Evolutionary conservation across 768 basidiomycete genomes (phyloP).

Genomic region (Phanerochaete carnosa): DNA sequence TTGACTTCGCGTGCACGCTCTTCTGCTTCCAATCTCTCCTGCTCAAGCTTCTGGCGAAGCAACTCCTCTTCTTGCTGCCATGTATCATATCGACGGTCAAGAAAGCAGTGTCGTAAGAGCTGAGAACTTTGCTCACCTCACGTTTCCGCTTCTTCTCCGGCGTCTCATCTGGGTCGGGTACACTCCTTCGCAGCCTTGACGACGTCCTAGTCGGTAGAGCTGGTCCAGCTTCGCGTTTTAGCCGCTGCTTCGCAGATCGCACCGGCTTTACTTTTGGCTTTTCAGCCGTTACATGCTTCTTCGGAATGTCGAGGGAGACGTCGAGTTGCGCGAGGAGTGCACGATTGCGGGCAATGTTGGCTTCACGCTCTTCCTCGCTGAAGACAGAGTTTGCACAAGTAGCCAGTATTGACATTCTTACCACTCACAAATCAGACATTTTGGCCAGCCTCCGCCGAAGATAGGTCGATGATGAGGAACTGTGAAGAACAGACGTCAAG

Average conservation of each 20-base stretch:
- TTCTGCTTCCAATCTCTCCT: constrained; percentile 57
- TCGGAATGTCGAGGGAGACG: constrained; percentile 38
- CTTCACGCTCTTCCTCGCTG: constrained; percentile 72
- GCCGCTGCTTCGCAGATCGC: constrained; percentile 53
- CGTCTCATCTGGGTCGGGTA: constrained; percentile 58
- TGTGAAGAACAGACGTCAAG: not conserved
- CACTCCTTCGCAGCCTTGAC: constrained; percentile 51
- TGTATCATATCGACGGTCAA: not conserved
- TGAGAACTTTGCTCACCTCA: constrained; percentile 40
- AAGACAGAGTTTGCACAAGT: not conserved
- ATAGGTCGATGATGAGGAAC: not conserved
- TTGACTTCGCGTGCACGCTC: constrained; percentile 62
- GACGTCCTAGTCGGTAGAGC: constrained; percentile 60
- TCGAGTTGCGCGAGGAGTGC: constrained; percentile 71
- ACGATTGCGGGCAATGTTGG: constrained; percentile 79
- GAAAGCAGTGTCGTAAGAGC: not conserved
- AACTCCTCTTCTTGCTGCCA: constrained; percentile 49
- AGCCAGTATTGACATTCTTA: not conserved
- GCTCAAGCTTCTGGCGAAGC: constrained; percentile 51
- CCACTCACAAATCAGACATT: constrained; percentile 17
- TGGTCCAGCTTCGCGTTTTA: constrained; percentile 46
- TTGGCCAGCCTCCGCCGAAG: not conserved
- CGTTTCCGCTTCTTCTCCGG: constrained; percentile 61
- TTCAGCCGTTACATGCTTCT: constrained; percentile 19
- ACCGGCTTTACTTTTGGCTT: constrained; percentile 57